Evolutionary conservation across 2,329 filamentous ascomycete genomes (phyloP), one percentile per base, ranked within the genome.

Genomic region (Chrysoporthe cubensis): DNA sequence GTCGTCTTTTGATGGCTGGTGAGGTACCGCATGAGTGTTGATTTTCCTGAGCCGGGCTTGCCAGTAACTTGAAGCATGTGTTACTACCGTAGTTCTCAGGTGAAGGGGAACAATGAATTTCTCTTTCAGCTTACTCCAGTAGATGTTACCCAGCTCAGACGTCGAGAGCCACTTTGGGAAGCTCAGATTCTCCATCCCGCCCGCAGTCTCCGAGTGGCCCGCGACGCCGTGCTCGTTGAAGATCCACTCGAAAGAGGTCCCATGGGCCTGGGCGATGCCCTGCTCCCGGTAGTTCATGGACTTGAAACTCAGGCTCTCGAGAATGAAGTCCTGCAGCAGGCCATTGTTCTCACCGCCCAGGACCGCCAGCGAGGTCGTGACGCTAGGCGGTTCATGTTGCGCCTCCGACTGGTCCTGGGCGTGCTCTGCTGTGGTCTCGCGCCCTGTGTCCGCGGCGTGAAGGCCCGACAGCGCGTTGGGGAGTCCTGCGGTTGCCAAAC

Each of bases 31-130:
- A 83, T 82, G 1, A 84, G 74, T 0, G 81, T 83, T 0, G 80
- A 83, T 68, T 84, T 84, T 0, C 82, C 82, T 0, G 80, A 80
- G 0, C 82, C 82, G 3, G 82, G 78, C 44, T 83, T 80, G 1
- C 79, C 79, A 1, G 75, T 80, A 48, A 81, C 75, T 59, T 16
- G 9, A 14, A 21, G 13, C 32, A 16, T 26, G n/a, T 21, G n/a
- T 54, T 6, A 54, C 11, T 32, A 13, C 8, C 2, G 5, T 34
- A 40, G 37, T 7, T 6, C 37, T 40, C 37, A 1, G 37, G 1
- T 9, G 9, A 40, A 9, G 37, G 9, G 37, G 37, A 5, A 40
- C 9, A 9, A 5, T 9, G 37, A 9, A 9, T 40, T 9, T 40
- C 37, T 9, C 37, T 40, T 40, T 40, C 32, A 2, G 14, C 65